Evolutionary conservation across 208 protist species (phyloP).

Genomic region (Leishmania arabica): DNA sequence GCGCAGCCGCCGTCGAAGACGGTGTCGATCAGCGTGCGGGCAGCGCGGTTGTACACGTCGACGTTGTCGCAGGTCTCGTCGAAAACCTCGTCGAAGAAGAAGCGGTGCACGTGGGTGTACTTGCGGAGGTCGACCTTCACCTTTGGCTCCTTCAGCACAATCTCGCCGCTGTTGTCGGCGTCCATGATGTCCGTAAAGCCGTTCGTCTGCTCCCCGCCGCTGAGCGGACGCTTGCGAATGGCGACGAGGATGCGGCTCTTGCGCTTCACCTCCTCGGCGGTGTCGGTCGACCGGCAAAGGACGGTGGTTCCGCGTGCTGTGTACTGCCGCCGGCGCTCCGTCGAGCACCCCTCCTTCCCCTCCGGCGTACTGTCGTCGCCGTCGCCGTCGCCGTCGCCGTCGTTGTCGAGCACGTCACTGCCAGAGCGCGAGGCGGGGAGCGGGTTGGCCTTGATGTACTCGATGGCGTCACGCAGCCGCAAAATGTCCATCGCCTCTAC

Average conservation of each 20-base stretch:
- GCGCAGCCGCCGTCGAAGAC: slow-evolving; percentile 70
- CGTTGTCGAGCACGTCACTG: slow-evolving; percentile 41
- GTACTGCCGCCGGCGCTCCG: slow-evolving; percentile 38
- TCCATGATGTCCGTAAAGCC: slow-evolving; percentile 85
- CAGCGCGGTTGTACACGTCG: slow-evolving; percentile 89
- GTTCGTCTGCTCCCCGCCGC: slow-evolving; percentile 47
- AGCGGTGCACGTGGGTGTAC: slow-evolving; percentile 96
- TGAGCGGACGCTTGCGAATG: slow-evolving; percentile 92
- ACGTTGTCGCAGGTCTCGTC: slow-evolving; percentile 88
- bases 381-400: slow-evolving; percentile 4
- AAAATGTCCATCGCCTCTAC: slow-evolving; percentile 37
- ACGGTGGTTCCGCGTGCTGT: slow-evolving; percentile 66
- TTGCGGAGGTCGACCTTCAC: slow-evolving; percentile 95
- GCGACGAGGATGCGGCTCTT: slow-evolving; percentile 88
- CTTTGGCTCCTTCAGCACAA: slow-evolving; percentile 86
- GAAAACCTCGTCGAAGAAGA: slow-evolving; percentile 96
- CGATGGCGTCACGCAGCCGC: slow-evolving; percentile 44
- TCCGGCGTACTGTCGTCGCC: slow-evolving; percentile 12
- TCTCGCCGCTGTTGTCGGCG: slow-evolving; percentile 58
- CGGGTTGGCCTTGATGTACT: slow-evolving; percentile 29
- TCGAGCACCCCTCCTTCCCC: slow-evolving; percentile 20
- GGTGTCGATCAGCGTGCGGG: slow-evolving; percentile 60
- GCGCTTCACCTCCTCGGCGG: slow-evolving; percentile 39
- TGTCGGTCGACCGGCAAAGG: slow-evolving; percentile 35
- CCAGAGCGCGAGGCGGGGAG: slow-evolving; percentile 34